Percentiles rank a stretch among this genome's conserved stretches.
Evolutionary conservation across 2,329 filamentous ascomycete genomes (phyloP).

Genomic region (Diaporthe citrichinensis): DNA sequence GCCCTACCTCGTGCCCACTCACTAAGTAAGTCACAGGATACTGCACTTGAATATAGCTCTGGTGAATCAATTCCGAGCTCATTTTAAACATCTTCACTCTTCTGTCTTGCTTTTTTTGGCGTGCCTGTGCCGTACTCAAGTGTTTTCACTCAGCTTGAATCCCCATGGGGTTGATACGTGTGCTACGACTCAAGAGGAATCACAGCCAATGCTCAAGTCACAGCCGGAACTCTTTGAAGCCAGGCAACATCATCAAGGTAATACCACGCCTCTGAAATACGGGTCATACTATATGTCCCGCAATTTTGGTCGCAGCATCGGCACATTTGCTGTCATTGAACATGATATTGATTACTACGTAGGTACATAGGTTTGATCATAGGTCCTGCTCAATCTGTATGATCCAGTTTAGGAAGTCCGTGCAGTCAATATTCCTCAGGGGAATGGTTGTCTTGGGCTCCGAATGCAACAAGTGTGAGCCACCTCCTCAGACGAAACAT

Average conservation of each 20-base stretch:
- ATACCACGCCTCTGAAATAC: not conserved
- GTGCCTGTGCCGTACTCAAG: not conserved
- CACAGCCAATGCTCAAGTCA: not conserved
- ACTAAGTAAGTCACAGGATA: not conserved
- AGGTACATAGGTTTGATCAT: not conserved
- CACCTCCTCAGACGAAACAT: not conserved
- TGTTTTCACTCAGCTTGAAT: not conserved
- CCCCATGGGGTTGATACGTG: not conserved
- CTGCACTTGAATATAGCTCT: not conserved
- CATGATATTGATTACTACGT: not conserved
- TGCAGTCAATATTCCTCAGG: not conserved
- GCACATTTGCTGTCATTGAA: not conserved
- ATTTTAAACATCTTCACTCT: not conserved
- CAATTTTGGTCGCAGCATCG: not conserved
- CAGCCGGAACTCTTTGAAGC: not conserved
- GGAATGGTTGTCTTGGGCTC: not conserved
- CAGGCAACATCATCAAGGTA: not conserved
- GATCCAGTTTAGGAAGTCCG: not conserved
- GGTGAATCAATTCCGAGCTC: not conserved
- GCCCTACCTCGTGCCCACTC: not conserved
- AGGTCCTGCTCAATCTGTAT: not conserved
- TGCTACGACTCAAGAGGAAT: not conserved
- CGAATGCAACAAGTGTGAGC: not conserved
- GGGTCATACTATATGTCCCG: not conserved
- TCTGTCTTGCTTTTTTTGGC: not conserved